Evolutionary conservation across 352 stramenopile genomes (phyloP).

Genomic region (Nannochloropsis limnetica): DNA sequence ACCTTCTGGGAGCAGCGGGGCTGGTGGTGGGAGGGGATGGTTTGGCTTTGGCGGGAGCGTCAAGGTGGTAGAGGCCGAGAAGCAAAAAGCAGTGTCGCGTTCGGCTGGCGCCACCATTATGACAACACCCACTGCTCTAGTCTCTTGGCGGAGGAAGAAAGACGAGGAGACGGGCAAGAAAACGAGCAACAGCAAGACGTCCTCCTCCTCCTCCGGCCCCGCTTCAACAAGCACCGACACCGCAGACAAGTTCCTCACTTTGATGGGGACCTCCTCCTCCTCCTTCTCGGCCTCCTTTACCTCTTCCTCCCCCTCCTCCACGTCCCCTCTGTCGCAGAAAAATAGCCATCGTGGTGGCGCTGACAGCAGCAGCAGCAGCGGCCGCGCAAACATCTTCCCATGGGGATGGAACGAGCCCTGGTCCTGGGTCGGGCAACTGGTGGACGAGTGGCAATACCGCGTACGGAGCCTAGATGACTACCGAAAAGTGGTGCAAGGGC

Average conservation of each 20-base stretch:
- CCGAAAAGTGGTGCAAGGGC: neutral
- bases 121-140: neutral
- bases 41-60: neutral
- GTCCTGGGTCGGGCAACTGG: neutral
- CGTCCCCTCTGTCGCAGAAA: neutral
- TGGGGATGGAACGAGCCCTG: neutral
- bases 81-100: neutral
- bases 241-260: neutral
- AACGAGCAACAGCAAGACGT: neutral
- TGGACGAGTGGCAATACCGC: conserved; percentile 7
- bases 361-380: neutral
- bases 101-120: neutral
- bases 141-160: neutral
- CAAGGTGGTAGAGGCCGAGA: neutral
- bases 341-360: neutral
- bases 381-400: neutral
- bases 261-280: neutral
- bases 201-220: neutral
- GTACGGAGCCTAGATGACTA: neutral
- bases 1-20: neutral
- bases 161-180: neutral
- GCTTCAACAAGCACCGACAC: neutral
- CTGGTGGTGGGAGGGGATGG: no score
- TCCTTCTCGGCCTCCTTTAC: neutral
- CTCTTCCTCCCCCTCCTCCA: neutral